Evolutionary conservation across 2,329 filamentous ascomycete genomes (phyloP), one percentile per base, ranked within the genome.

Genomic region (Tolypocladium sp.): DNA sequence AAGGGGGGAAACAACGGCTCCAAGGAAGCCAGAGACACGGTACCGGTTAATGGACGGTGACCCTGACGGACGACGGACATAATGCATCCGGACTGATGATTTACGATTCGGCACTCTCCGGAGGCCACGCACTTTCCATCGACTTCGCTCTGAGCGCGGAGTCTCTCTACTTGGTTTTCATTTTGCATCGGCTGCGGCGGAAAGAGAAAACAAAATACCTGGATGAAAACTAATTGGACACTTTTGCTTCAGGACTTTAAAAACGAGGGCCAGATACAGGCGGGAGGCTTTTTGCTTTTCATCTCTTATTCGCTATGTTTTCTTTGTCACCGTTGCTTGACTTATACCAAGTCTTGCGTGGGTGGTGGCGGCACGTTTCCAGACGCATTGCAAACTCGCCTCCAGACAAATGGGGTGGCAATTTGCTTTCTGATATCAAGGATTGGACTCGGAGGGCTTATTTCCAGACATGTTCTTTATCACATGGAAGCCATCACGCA

Each of bases 31-130:
- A 63, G 66, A 60, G 68, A 70, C 56, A 59, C 67, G 12, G 64
- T 69, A 35, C 63, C 69, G 27, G 68, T 72, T 41, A 70, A 65
- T 49, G 70, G 70, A 37, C 71, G 68, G 62, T 74, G 63, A 73
- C 27, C 17, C 13, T 61, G 38, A 38, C 37, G 53, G 53, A 27
- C 37, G 53, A 30, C 15, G 13, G 17, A 55, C 7, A 20, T 41
- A 7, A 41, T 41, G n/a, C 37, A 30, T 55, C 53, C 35, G 22
- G 53, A 55, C 37, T 55, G 53, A 55, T 27, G 53, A 55, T 20
- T 55, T 40, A 55, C 35, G 53, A 52, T 8, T 37, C 9, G 49
- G 49, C 49, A 13, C 49, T 35, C 30, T 22, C 20, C 8, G 22
- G 49, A 52, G 49, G 49, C 49, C 49, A 15, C 30, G 25, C 54